Evolutionary conservation across 139 green algal genomes (phyloP), one percentile per base, ranked within the genome.

Genomic region (Chlorella sorokiniana): DNA sequence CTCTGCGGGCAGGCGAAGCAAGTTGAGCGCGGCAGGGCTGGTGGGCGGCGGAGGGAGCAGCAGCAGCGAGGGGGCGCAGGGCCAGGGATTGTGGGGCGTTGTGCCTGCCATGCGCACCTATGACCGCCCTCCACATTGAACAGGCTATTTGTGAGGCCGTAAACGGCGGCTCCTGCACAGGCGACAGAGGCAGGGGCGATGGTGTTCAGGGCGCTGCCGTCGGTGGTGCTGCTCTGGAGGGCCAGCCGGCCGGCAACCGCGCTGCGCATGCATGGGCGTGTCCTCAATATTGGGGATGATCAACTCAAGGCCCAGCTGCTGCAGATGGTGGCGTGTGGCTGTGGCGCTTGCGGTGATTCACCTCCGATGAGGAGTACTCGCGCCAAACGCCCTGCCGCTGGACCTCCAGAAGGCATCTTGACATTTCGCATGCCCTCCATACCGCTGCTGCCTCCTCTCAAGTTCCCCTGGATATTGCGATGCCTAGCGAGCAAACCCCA

Each of bases 61-160:
- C 62, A 35, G 18, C 8, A 0, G 20, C 4, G 1, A 6, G 27
- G 10, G 35, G 7, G 23, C 7, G 62, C 22, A 33, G 44, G 11
- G 2, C 48, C 33, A 45, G 59, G 40, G 8, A 41, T n/a, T 52
- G 31, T 40, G 75, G 3, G 6, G 8, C 29, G 11, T 1, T 2
- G 23, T 59, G 31, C 6, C 64, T 72, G 5, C 25, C 65, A 48
- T 11, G n/a, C 79, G 31, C 62, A 84, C 83, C 83, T 87, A 86
- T 99, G 96, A 61, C 97, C 97, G 78, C 97, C 97, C 84, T 99
- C 97, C 45, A 99, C 97, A 85, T 98, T 99, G 88, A 99, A 99
- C 6, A 99, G 74, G 65, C 84, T 93, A 88, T 99, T 95, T 4
- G 89, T 85, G 33, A 85, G 70, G 25, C 88, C 93, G 71, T 96